These are phyloP conservation scores for Malus hybrid DNA, from an alignment of 331 rosid genomes.

Conservation along the genomic window DNA sequence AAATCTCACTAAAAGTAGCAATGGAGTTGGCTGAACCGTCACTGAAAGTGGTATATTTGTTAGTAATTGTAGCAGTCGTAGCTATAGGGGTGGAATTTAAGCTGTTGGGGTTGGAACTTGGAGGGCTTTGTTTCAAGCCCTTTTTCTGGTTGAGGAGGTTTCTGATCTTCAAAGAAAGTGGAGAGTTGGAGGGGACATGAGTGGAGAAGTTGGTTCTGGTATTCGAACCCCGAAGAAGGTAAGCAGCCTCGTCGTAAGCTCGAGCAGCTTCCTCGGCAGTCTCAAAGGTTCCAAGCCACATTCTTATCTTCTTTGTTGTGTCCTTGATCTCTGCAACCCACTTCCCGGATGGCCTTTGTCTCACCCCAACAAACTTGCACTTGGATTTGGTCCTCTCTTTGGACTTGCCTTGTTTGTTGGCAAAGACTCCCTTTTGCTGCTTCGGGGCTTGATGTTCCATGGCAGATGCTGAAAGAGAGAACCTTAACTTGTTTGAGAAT, in stretches of 20 bases:
- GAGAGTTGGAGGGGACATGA: slow-evolving; percentile 35
- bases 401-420: slow-evolving; percentile 17
- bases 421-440: background rate
- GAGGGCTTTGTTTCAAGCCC: slow-evolving; percentile 18
- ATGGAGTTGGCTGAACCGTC: background rate
- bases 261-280: slow-evolving; percentile 83
- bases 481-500: background rate
- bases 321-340: slow-evolving; percentile 97
- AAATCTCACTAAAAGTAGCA: background rate
- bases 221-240: slow-evolving; percentile 65
- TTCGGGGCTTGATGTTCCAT: slow-evolving; percentile 23
- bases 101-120: background rate
- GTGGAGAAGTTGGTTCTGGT: slow-evolving; percentile 60
- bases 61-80: background rate
- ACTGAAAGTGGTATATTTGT: background rate
- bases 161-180: slow-evolving; percentile 61
- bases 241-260: slow-evolving; percentile 89
- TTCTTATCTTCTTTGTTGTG: slow-evolving; percentile 63
- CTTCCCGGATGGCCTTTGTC: slow-evolving; percentile 88
- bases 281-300: slow-evolving; percentile 85
- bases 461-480: background rate
- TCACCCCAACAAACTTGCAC: slow-evolving; percentile 65
- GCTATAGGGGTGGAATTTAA: slow-evolving; percentile 12
- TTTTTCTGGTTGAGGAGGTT: slow-evolving; percentile 48
- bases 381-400: slow-evolving; percentile 23